Percentiles rank a stretch among this genome's conserved stretches.
Conservation (phyloP, 164 flowering plant genomes). For the Umbellularia californica region DNA sequence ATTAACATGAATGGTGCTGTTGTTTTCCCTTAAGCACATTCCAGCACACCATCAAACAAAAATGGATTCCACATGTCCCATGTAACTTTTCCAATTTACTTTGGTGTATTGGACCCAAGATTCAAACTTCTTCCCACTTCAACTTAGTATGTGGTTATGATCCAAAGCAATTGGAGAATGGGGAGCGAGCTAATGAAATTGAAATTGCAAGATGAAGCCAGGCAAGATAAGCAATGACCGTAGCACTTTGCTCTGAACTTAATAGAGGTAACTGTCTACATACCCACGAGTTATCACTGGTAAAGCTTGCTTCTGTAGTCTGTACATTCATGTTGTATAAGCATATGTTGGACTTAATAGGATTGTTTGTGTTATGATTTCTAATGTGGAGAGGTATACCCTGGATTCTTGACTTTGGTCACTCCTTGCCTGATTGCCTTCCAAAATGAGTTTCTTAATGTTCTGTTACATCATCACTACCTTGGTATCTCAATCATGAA, state of each 20-base stretch:
- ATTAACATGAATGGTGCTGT: no score
- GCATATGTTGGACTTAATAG: not conserved
- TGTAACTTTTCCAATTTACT: no score
- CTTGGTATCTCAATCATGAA: not conserved
- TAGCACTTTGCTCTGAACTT: not conserved
- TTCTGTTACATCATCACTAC: not conserved
- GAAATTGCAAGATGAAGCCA: no score
- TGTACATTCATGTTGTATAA: not conserved
- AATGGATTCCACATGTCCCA: no score
- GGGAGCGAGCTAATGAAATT: no score
- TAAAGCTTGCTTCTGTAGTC: not conserved
- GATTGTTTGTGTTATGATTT: not conserved
- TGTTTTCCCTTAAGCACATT: not conserved
- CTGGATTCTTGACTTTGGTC: not conserved
- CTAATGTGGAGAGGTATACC: not conserved
- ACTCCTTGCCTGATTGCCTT: no score
- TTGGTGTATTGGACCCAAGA: no score
- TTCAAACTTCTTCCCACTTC: no score
- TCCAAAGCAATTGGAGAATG: no score
- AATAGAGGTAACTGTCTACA: not conserved
- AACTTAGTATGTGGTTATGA: no score
- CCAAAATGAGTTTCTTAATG: no score
- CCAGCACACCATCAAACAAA: no score
- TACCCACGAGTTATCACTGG: not conserved
- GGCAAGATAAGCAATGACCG: not conserved